phyloP scores from a whole-genome alignment of 148 eudicot species.

The Chenopodium album region DNA sequence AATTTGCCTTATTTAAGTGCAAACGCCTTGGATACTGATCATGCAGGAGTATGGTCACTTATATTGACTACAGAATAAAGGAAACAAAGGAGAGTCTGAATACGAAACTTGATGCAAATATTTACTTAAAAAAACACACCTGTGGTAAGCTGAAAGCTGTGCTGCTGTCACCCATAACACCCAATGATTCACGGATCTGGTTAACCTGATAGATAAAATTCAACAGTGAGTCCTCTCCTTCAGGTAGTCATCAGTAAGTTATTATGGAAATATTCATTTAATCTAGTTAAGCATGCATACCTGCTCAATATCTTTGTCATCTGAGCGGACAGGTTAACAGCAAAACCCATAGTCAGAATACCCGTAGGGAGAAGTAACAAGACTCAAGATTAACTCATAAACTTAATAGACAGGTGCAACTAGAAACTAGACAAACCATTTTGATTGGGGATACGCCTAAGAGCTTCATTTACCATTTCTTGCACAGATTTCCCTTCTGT shows the following conservation, averaged over 20 bases:
- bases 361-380: neutral
- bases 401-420: neutral
- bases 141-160: constrained; percentile 98
- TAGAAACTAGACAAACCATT: constrained; percentile 54
- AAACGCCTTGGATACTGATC: neutral
- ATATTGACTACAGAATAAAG: neutral
- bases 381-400: neutral
- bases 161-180: constrained; percentile 92
- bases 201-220: constrained; percentile 55
- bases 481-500: constrained; percentile 95
- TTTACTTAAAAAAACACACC: constrained; percentile 38
- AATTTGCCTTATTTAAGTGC: neutral
- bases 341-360: constrained; percentile 31
- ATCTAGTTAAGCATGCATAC: constrained; percentile 31
- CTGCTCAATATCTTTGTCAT: constrained; percentile 90
- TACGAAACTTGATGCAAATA: neutral
- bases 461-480: constrained; percentile 95
- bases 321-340: constrained; percentile 40
- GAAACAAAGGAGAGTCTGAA: neutral
- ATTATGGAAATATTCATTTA: neutral
- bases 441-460: constrained; percentile 66
- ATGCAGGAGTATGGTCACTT: neutral
- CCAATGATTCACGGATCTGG: constrained; percentile 91
- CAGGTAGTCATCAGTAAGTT: neutral
- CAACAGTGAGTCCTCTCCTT: constrained; percentile 10